Evolutionary conservation across 805 yeast species (phyloP).

Genomic region (Naumovozyma dairenensis): DNA sequence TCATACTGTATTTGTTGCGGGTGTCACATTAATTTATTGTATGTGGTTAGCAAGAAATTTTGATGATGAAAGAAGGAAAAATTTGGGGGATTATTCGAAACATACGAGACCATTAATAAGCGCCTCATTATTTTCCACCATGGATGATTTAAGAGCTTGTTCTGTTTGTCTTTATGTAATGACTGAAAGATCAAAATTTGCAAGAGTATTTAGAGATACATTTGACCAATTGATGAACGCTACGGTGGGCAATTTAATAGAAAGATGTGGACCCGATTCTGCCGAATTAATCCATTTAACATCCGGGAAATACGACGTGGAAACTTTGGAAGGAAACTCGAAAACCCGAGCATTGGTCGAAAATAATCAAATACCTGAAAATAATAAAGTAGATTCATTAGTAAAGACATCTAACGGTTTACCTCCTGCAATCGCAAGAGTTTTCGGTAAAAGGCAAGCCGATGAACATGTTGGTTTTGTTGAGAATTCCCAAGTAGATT

Average conservation of each 20-base stretch:
- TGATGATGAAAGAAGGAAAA: conserved; percentile 45
- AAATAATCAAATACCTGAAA: neutral
- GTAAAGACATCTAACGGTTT: conserved; percentile 36
- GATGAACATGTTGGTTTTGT: conserved; percentile 29
- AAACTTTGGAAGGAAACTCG: conserved; percentile 5
- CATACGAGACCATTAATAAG: conserved; percentile 54
- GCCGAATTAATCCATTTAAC: conserved; percentile 40
- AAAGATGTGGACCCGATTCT: conserved; percentile 55
- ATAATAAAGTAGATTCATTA: neutral
- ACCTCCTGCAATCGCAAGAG: conserved; percentile 51
- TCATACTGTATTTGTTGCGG: conserved; percentile 59
- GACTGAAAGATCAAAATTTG: conserved; percentile 57
- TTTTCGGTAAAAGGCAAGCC: conserved; percentile 27
- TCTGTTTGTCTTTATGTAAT: conserved; percentile 58
- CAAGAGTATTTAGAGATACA: conserved; percentile 52
- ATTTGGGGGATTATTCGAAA: conserved; percentile 46
- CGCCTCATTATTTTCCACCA: conserved; percentile 41
- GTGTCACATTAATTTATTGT: conserved; percentile 56
- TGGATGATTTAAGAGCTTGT: conserved; percentile 58
- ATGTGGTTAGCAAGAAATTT: conserved; percentile 57
- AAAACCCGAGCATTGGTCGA: neutral
- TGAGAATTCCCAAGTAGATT: conserved; percentile 31
- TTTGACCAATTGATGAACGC: conserved; percentile 59
- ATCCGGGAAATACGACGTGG: conserved; percentile 3
- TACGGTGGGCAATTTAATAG: conserved; percentile 50